phyloP scores from a whole-genome alignment of 2,329 filamentous ascomycete genomes.

The Verticillium dahliae region DNA sequence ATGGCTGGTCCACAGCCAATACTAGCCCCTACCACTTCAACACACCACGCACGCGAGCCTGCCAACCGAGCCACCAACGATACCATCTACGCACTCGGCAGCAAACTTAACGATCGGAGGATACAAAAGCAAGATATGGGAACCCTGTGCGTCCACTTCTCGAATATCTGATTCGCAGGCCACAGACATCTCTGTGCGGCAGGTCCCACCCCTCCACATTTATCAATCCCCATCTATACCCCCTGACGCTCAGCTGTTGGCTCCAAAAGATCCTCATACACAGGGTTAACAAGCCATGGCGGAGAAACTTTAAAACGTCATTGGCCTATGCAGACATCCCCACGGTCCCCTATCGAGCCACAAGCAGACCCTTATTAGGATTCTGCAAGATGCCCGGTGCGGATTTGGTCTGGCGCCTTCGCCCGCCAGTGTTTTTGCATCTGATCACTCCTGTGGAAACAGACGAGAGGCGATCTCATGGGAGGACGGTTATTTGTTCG shows the following conservation, averaged over 20 bases:
- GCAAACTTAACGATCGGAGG: background rate
- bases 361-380: conserved; percentile 6
- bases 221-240: background rate
- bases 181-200: background rate
- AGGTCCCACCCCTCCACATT: background rate
- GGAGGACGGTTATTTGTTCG: background rate
- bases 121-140: background rate
- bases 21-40: background rate
- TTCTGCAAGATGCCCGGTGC: conserved; percentile 8
- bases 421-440: background rate
- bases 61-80: background rate
- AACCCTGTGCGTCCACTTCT: background rate
- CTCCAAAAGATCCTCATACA: background rate
- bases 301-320: background rate
- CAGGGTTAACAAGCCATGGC: conserved; percentile 1
- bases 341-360: background rate
- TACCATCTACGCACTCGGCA: background rate
- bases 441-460: conserved; percentile 1
- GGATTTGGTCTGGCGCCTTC: conserved; percentile 4
- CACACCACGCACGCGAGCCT: background rate
- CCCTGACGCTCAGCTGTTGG: background rate
- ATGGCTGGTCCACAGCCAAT: background rate
- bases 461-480: conserved; percentile 2
- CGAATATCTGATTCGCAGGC: background rate
- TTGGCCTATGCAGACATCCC: background rate